A percentile compares a stretch with the other conserved stretches of the same genome.
Conservation (phyloP, 2,329 filamentous ascomycete genomes). For the Fusarium clavum region DNA sequence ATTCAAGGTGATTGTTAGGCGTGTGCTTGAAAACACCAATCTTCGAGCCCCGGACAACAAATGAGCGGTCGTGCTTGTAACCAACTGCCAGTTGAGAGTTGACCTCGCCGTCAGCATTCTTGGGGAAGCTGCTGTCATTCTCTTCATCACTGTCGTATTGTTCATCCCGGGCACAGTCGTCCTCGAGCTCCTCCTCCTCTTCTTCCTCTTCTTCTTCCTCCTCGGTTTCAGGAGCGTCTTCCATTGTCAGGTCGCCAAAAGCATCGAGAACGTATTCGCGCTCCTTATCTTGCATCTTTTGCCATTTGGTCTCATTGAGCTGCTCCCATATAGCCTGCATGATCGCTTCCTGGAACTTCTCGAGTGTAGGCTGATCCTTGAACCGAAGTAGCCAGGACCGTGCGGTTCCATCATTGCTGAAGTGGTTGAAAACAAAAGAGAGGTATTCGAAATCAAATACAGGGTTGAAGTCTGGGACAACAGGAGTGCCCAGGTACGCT, state of each 20-base stretch:
- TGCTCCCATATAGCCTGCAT: constrained; percentile 98
- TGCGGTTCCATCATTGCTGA: constrained; percentile 85
- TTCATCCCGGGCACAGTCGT: constrained; percentile 76
- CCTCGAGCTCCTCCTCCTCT: constrained; percentile 67
- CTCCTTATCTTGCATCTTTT: constrained; percentile 90
- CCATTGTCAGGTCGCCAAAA: constrained; percentile 94
- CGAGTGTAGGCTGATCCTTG: constrained; percentile 81
- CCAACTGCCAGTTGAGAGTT: constrained; percentile 96
- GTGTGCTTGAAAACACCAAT: constrained; percentile 99
- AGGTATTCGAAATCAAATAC: constrained; percentile 99
- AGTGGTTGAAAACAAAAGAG: constrained; percentile 99
- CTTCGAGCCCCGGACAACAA: constrained; percentile 96
- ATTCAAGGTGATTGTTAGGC: constrained; percentile 89
- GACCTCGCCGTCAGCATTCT: constrained; percentile 78
- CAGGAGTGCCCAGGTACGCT: constrained; percentile 87
- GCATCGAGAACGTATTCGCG: constrained; percentile 95
- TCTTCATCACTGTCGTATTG: constrained; percentile 78
- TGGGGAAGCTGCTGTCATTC: constrained; percentile 77
- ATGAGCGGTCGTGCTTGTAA: constrained; percentile 96
- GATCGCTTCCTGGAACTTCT: constrained; percentile 90
- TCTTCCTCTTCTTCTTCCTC: constrained; percentile 62
- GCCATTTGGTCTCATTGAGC: constrained; percentile 93
- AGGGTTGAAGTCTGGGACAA: constrained; percentile 92
- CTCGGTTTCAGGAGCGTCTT: constrained; percentile 70
- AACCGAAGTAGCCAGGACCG: constrained; percentile 97